Evolutionary conservation across 176 grass and related monocot species (phyloP), one percentile per base, ranked within the genome.

Genomic region (Triticum monococcum): DNA sequence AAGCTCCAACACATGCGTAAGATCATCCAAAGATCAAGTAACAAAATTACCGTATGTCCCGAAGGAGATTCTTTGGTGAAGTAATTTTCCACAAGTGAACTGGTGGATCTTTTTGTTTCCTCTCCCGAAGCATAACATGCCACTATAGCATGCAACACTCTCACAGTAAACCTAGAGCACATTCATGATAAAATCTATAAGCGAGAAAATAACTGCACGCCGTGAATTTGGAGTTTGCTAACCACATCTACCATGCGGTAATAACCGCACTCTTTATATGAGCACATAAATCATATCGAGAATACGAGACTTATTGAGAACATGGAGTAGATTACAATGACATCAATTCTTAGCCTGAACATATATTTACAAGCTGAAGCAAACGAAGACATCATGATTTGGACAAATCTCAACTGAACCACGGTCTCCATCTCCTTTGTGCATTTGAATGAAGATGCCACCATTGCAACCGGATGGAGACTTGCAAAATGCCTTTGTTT

Each of bases 341-440:
- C 67, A 87, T 14, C 25, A 80, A 81, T 83, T 86, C 18, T 75
- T 26, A 79, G 95, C 93, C 93, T 98, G 82, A 93, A 98, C 91
- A 98, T 98, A 86, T 98, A 90, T 86, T 95, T 98, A 78, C 79
- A 85, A 77, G 91, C 92, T 48, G 91, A 92, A 88, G 85, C 92
- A 87, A 78, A 85, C 2, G 76, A 88, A 46, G 72, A 86, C 91
- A 95, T 98, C 87, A 95, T 88, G 79, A 85, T 89, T 70, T 98
- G 96, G 84, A 91, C 93, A 71, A 71, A 94, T 94, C 48, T 95
- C 90, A 87, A 83, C 69, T 64, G 91, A 90, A 64, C 91, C 80
- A 79, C 93, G 93, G 36, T 92, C 88, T 22, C 84, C 85, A 12
- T 63, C 79, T 72, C 84, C 71, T 84, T 88, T 95, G 75, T 89